Percentiles rank a stretch among this genome's conserved stretches.
Evolutionary conservation across 352 stramenopile species (phyloP).

Genomic region (Pythium chondricola): DNA sequence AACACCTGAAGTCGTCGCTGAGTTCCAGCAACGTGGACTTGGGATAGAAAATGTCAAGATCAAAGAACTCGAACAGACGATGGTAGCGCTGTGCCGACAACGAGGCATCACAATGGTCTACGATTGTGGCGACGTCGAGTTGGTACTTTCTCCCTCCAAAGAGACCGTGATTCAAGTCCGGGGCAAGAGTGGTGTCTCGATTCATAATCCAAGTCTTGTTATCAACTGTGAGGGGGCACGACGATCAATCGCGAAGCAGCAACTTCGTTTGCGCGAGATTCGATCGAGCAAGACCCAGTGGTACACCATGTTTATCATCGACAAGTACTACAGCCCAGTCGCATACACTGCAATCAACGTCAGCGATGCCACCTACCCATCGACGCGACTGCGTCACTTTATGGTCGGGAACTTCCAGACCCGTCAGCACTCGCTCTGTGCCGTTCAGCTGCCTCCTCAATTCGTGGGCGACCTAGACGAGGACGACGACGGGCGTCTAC

Average conservation of each 20-base stretch:
- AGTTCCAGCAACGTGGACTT: constrained; percentile 15
- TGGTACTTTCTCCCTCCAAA: constrained; percentile 2
- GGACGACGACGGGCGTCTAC: constrained; percentile 11
- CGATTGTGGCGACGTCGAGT: constrained; percentile 12
- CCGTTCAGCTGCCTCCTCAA: constrained; percentile 17
- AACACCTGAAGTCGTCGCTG: constrained; percentile 15
- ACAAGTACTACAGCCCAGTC: constrained; percentile 19
- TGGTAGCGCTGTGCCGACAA: constrained; percentile 16
- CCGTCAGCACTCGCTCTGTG: constrained; percentile 14
- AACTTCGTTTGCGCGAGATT: constrained; percentile 15
- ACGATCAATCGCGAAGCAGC: constrained; percentile 14
- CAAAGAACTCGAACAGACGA: constrained; percentile 21
- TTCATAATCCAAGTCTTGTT: constrained; percentile 5
- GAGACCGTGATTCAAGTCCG: constrained; percentile 9
- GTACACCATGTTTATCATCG: constrained; percentile 18
- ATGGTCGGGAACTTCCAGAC: constrained; percentile 17
- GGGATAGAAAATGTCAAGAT: constrained; percentile 20
- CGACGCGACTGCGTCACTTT: constrained; percentile 14
- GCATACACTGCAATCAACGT: constrained; percentile 23
- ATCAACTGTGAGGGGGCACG: constrained; percentile 18
- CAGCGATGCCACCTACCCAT: constrained; percentile 14
- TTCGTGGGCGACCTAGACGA: constrained; percentile 23
- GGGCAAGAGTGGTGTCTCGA: not conserved
- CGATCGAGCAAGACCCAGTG: constrained; percentile 12
- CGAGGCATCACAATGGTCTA: constrained; percentile 17